These are phyloP conservation scores for Venturiaceae sp. DNA, from an alignment of 2,329 filamentous ascomycete genomes.

Conservation along the genomic window DNA sequence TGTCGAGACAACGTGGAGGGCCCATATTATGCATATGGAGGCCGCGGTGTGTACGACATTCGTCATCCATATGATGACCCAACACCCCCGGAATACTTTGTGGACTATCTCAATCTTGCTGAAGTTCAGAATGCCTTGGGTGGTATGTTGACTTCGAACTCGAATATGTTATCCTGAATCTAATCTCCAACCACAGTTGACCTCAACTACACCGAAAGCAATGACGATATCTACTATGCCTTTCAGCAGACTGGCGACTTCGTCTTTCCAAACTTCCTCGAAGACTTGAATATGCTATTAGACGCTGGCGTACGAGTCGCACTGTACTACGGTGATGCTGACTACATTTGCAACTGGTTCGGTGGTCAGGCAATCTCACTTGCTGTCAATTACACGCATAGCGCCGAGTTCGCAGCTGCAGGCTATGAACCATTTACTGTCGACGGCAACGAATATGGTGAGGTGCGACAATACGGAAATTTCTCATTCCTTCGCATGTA, in stretches of 20 bases:
- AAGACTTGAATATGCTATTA: conserved; percentile 31
- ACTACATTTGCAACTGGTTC: conserved; percentile 28
- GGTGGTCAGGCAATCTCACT: conserved; percentile 24
- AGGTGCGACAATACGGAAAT: conserved; percentile 28
- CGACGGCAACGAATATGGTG: conserved; percentile 28
- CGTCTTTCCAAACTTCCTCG: conserved; percentile 35
- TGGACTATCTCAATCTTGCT: conserved; percentile 54
- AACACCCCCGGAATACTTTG: conserved; percentile 52
- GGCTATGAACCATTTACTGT: conserved; percentile 25
- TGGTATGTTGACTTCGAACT: conserved; percentile 37
- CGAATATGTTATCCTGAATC: not conserved
- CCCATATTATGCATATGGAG: conserved; percentile 44
- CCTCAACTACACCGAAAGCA: conserved; percentile 41
- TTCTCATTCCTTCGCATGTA: conserved; percentile 29
- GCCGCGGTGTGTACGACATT: conserved; percentile 48
- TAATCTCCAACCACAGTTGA: not conserved
- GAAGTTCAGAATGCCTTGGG: conserved; percentile 50
- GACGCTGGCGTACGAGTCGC: conserved; percentile 26
- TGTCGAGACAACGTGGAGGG: conserved; percentile 48
- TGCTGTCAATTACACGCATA: conserved; percentile 26
- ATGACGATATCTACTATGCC: conserved; percentile 37
- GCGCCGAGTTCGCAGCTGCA: conserved; percentile 16
- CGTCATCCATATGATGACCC: conserved; percentile 46
- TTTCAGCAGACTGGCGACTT: conserved; percentile 50
- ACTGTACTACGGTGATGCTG: conserved; percentile 24